Evolutionary conservation across 768 basidiomycete species (phyloP), one percentile per base, ranked within the genome.

Genomic region (Mycena metata): DNA sequence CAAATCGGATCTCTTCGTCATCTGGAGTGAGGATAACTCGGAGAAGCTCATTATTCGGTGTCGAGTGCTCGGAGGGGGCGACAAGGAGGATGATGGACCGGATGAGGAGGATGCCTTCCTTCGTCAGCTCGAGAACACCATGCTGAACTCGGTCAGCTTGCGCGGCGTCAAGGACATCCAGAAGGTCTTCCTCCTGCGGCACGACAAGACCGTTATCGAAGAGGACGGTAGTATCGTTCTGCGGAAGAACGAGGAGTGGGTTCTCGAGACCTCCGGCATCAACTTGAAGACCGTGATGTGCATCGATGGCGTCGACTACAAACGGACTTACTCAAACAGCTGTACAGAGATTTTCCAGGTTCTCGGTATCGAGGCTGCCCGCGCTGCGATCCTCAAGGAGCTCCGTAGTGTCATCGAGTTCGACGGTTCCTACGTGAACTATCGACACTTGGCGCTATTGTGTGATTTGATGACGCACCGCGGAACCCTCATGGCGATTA

Each of bases 351-450:
- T 98, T 56, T 96, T 96, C 86, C 86, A 94, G 72, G 95, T 96
- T 24, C 86, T 99, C 60, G 98, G 98, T 72, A 98, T 99, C 75
- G 98, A 99, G 79, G 98, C 96, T 21, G 96, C 96, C 17, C 91
- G 97, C 8, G 95, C 91, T 17, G 95, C 96, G 10, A 92, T 99
- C 74, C 90, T 98, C 87, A 94, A 87, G 82, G 98, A 99, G 79
- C 81, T 99, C 51, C 92, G 97, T 70, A 88, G 90, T 64, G 98
- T 99, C 77, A 98, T 99, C 81, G 96, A 98, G 81, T 98, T 99
- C 83, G 97, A 98, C 76, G 97, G 97, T 85, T 98, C 97, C 19
- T 98, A 98, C 75, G 98, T 99, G 85, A 99, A 99, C 81, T 99
- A 96, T 80, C 90, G 98, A 61, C 98, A 99, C 80, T 86, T 99